Evolutionary conservation across 2,329 filamentous ascomycete genomes (phyloP).

Genomic region (Calonectria pseudoreteaudii): DNA sequence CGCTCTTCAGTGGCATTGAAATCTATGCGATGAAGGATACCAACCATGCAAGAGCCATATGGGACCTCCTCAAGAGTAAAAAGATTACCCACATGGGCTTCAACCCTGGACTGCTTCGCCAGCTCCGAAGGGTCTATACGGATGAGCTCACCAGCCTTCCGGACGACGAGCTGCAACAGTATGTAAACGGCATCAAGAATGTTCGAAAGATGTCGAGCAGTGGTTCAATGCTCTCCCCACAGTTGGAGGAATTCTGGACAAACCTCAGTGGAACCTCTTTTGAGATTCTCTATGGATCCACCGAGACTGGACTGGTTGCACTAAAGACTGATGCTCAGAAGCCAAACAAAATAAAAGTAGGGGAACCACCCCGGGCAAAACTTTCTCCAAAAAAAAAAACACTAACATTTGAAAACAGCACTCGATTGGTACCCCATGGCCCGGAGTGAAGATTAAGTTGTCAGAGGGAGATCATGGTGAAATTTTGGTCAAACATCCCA

Average conservation of each 20-base stretch:
- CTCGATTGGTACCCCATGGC: not conserved
- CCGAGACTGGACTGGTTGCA: not conserved
- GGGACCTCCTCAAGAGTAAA: not conserved
- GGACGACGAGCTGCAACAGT: not conserved
- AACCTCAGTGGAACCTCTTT: not conserved
- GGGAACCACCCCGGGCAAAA: fast-evolving
- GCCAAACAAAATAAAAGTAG: not conserved
- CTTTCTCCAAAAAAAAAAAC: not conserved
- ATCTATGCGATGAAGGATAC: not conserved
- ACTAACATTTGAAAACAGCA: not conserved
- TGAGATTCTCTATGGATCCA: not conserved
- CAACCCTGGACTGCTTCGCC: not conserved
- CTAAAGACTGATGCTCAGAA: not conserved
- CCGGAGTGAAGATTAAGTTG: not conserved
- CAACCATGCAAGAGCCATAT: not conserved
- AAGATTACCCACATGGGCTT: not conserved
- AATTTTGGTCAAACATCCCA: conserved; percentile 30
- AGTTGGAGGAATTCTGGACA: not conserved
- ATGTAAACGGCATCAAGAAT: not conserved
- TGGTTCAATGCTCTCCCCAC: not conserved
- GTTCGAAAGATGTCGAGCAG: not conserved
- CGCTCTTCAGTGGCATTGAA: not conserved
- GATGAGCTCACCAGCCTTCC: not conserved
- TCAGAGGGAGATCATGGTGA: conserved; percentile 22
- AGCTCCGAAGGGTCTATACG: not conserved